These are phyloP conservation scores for Gossypium rotundifolium DNA, from an alignment of 345 rosid species.

Conservation along the genomic window DNA sequence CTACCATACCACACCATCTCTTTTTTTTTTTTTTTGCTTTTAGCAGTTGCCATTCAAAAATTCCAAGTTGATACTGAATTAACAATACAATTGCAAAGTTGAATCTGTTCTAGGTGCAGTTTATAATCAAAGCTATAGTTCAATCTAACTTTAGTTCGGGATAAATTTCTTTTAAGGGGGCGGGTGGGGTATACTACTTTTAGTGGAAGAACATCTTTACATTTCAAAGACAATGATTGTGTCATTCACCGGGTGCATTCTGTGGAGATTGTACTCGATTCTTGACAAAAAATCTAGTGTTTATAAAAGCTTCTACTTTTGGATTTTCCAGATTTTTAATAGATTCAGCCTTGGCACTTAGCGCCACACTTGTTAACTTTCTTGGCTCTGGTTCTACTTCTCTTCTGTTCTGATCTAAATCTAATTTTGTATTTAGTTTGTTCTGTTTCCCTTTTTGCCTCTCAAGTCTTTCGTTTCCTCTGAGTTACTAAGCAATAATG, in stretches of 20 bases:
- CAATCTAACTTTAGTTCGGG: conserved; percentile 1
- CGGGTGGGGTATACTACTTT: conserved; percentile 9
- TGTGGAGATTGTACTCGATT: conserved; percentile 51
- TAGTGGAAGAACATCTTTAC: conserved; percentile 22
- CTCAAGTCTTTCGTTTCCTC: conserved; percentile 6
- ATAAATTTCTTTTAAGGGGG: conserved; percentile 21
- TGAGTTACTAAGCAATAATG: conserved; percentile 26
- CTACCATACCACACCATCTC: neutral
- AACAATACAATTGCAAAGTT: neutral
- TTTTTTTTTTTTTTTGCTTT: neutral
- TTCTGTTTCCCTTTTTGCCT: neutral
- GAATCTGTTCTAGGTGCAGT: conserved; percentile 20
- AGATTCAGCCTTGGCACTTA: conserved; percentile 46
- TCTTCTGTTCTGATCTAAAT: neutral
- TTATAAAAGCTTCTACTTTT: conserved; percentile 58
- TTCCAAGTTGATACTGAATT: neutral
- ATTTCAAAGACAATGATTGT: conserved; percentile 53
- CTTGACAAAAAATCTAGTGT: conserved; percentile 47
- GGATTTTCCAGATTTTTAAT: conserved; percentile 68
- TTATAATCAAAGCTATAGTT: conserved; percentile 8
- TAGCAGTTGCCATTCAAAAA: neutral
- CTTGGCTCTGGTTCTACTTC: neutral
- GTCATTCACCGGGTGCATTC: conserved; percentile 40
- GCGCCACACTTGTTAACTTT: conserved; percentile 6
- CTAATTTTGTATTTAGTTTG: neutral